These are phyloP conservation scores for Herpetomonas muscarum DNA, from an alignment of 208 protist species.

Conservation along the genomic window DNA sequence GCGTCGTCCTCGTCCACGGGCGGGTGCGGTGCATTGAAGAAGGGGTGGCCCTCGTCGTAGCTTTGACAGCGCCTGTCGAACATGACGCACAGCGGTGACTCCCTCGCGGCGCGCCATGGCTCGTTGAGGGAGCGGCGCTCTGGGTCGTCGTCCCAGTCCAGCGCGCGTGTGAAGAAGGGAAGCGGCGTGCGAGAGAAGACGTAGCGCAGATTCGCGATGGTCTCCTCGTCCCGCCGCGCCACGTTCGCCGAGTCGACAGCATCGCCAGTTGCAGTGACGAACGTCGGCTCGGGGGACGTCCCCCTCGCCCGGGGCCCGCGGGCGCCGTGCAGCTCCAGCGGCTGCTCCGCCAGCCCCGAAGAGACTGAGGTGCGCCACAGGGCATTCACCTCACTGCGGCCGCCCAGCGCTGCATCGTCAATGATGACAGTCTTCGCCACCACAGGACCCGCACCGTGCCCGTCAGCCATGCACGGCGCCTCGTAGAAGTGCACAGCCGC, in stretches of 20 bases:
- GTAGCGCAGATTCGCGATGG: neutral
- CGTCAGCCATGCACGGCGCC: neutral
- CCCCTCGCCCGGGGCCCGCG: no score
- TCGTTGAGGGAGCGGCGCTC: neutral
- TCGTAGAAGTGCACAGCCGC: neutral
- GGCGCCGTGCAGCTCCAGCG: neutral
- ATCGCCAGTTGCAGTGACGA: neutral
- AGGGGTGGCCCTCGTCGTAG: no score
- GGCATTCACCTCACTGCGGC: neutral
- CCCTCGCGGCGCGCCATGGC: neutral
- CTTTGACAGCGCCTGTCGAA: no score
- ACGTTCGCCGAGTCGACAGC: neutral
- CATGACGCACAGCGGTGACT: neutral
- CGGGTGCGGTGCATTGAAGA: no score
- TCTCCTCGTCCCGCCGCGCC: neutral
- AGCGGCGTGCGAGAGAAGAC: neutral
- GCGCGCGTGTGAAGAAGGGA: neutral
- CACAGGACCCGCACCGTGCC: neutral
- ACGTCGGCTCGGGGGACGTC: neutral
- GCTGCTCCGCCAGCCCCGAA: neutral
- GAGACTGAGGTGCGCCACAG: neutral
- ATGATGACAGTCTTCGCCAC: neutral
- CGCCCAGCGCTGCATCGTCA: neutral
- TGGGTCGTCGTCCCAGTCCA: neutral
- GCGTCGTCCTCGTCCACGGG: no score